These are phyloP conservation scores for Stevia rebaudiana DNA, from an alignment of 140 eudicot species.

Conservation along the genomic window DNA sequence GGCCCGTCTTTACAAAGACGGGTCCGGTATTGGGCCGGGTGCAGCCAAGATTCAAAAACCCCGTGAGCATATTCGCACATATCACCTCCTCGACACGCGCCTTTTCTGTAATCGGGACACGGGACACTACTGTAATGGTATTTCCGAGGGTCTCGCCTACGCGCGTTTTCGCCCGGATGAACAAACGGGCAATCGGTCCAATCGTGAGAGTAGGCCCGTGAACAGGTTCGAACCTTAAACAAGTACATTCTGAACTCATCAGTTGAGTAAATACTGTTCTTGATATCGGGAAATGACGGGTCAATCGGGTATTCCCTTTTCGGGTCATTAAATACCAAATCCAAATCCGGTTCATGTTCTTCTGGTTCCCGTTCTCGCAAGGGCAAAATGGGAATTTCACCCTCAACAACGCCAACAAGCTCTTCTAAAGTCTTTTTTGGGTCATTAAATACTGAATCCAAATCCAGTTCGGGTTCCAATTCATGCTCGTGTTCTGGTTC, in stretches of 20 bases:
- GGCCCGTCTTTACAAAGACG: conserved; percentile 87
- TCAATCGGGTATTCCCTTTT: conserved; percentile 86
- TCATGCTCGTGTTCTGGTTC: no score
- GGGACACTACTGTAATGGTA: conserved; percentile 93
- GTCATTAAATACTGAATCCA: conserved; percentile 40
- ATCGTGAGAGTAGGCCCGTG: conserved; percentile 92
- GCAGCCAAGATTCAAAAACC: conserved; percentile 92
- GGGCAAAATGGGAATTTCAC: no score
- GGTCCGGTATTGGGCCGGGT: conserved; percentile 91
- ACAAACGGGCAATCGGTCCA: conserved; percentile 99
- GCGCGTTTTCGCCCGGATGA: conserved; percentile 94
- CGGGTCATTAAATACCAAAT: conserved; percentile 18
- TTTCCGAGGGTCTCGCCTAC: conserved; percentile 84
- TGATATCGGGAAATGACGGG: conserved; percentile 82
- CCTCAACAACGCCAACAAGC: no score
- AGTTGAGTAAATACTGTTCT: conserved; percentile 81
- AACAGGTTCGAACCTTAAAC: conserved; percentile 85
- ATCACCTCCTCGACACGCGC: conserved; percentile 89
- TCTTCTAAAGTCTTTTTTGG: no score
- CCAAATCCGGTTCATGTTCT: no score
- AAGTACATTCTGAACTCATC: conserved; percentile 94
- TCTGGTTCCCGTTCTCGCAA: no score
- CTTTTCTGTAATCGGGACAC: conserved; percentile 87
- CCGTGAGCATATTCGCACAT: conserved; percentile 99
- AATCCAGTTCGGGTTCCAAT: conserved; percentile 17